These are phyloP conservation scores for Handroanthus guayacan DNA, from an alignment of 257 asterid genomes.

Conservation along the genomic window DNA sequence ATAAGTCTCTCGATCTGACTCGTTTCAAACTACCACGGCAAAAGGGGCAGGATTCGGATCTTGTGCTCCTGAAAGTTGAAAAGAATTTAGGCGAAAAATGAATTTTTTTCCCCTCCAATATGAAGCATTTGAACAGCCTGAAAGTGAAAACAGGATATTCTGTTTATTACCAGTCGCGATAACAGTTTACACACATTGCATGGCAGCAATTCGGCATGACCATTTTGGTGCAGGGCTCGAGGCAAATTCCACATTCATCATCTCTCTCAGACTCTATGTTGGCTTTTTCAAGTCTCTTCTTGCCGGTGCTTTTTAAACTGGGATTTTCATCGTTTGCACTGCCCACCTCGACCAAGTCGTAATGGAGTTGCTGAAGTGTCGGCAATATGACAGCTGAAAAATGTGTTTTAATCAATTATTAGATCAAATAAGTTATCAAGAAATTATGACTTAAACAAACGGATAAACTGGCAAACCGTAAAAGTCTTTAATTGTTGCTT, in stretches of 20 bases:
- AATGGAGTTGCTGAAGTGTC: slow-evolving; percentile 77
- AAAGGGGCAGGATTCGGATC: slow-evolving; percentile 91
- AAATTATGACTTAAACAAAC: neutral
- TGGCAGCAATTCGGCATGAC: slow-evolving; percentile 90
- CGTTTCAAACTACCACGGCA: slow-evolving; percentile 83
- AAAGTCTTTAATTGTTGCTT: slow-evolving; percentile 76
- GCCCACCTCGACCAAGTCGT: slow-evolving; percentile 55
- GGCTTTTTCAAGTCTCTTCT: slow-evolving; percentile 53
- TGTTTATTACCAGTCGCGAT: slow-evolving; percentile 67
- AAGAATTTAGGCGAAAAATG: slow-evolving; percentile 10
- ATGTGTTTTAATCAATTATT: slow-evolving; percentile 20
- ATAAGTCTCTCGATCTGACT: slow-evolving; percentile 76
- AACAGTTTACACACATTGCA: slow-evolving; percentile 92
- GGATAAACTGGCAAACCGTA: slow-evolving; percentile 62
- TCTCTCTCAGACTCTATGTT: slow-evolving; percentile 61
- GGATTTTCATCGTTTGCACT: slow-evolving; percentile 38
- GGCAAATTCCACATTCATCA: slow-evolving; percentile 74
- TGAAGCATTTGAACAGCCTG: neutral
- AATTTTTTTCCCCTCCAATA: neutral
- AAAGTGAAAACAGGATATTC: neutral
- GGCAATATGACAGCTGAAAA: slow-evolving; percentile 85
- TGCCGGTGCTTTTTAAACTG: slow-evolving; percentile 37
- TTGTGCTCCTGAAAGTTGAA: slow-evolving; percentile 63
- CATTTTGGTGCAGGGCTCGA: slow-evolving; percentile 86
- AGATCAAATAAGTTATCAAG: neutral